A percentile compares a stretch with the other conserved stretches of the same genome.
Evolutionary conservation across 176 grass and related monocot genomes (phyloP).

Genomic region (Carex parvula): DNA sequence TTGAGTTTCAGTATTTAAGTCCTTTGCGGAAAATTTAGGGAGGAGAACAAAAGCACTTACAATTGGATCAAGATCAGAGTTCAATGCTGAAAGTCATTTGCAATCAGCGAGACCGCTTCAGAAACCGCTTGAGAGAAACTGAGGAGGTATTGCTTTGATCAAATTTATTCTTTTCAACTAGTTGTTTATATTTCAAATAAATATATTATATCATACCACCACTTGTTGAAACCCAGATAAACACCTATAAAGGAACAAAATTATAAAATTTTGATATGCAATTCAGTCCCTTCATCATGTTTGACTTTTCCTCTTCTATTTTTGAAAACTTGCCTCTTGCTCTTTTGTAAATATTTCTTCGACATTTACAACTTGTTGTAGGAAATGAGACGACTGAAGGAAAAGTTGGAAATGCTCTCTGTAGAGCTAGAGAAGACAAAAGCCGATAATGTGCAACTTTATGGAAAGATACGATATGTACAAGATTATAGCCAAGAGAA

Average conservation of each 20-base stretch:
- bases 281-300: not conserved
- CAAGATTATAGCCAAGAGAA: slow-evolving; percentile 98
- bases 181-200: not conserved
- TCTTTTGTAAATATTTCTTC: slow-evolving; percentile 4
- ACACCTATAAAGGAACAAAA: not conserved
- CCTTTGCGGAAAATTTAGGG: slow-evolving; percentile 46
- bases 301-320: not conserved
- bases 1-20: slow-evolving; percentile 3
- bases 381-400: slow-evolving; percentile 91
- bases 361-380: slow-evolving; percentile 28
- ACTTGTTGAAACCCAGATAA: slow-evolving; percentile 3
- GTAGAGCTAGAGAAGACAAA: slow-evolving; percentile 98
- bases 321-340: not conserved
- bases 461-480: slow-evolving; percentile 95
- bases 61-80: slow-evolving; percentile 92
- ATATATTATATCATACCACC: not conserved
- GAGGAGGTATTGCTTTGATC: slow-evolving; percentile 59
- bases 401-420: slow-evolving; percentile 75
- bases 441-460: slow-evolving; percentile 93
- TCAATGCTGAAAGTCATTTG: slow-evolving; percentile 99
- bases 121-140: slow-evolving; percentile 73
- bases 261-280: slow-evolving; percentile 6
- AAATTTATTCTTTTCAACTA: not conserved
- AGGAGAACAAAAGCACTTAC: slow-evolving; percentile 61
- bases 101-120: slow-evolving; percentile 96